Percentiles rank a stretch among this genome's conserved stretches.
Evolutionary conservation across 1,284 basidiomycete genomes (phyloP).

Genomic region (Ceratobasidium sp.): DNA sequence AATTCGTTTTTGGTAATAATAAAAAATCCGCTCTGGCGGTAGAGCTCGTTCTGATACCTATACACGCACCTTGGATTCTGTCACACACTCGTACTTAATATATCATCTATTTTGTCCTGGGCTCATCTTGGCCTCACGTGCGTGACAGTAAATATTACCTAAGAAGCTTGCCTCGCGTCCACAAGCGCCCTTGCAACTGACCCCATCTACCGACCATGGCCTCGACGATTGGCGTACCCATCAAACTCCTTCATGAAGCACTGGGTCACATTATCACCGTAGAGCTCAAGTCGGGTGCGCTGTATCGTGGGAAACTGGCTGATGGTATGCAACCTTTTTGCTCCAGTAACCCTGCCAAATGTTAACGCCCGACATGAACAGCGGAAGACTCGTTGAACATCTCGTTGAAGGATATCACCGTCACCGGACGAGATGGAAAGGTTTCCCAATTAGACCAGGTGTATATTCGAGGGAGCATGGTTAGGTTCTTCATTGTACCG

Average conservation of each 20-base stretch:
- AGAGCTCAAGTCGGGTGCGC: conserved; percentile 96
- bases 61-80: background rate
- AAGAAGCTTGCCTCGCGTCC: conserved; percentile 31
- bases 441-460: conserved; percentile 99
- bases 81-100: background rate
- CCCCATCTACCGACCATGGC: conserved; percentile 49
- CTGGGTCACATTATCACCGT: conserved; percentile 97
- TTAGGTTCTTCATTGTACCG: conserved; percentile 98
- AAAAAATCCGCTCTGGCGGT: background rate
- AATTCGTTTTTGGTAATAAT: conserved; percentile 18
- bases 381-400: conserved; percentile 99
- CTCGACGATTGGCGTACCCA: conserved; percentile 82
- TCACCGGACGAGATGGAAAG: conserved; percentile 96
- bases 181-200: conserved; percentile 10
- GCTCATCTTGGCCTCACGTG: background rate
- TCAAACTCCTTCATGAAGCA: conserved; percentile 92
- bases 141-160: conserved; percentile 28
- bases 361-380: too few relatives aligned
- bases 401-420: conserved; percentile 95
- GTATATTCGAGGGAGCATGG: conserved; percentile 98
- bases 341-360: conserved; percentile 24
- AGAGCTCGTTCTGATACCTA: background rate
- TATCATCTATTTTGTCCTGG: background rate
- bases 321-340: conserved; percentile 68
- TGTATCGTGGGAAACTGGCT: conserved; percentile 96